Conservation (phyloP, 495 filamentous ascomycete species). For the Lindgomyces ingoldianus region DNA sequence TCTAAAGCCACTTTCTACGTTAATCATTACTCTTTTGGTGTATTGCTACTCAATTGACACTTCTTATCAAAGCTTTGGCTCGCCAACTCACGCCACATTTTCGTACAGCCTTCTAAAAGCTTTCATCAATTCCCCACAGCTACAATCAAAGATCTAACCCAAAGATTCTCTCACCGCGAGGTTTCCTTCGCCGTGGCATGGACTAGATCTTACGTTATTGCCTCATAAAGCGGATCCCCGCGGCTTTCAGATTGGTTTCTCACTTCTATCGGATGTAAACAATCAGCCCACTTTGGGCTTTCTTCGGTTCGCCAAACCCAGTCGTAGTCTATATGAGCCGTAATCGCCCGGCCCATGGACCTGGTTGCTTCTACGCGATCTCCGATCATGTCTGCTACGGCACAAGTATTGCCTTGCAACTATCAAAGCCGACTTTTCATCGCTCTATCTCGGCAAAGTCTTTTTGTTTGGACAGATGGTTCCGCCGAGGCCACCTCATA, state of each 20-base stretch:
- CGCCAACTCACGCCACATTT: conserved; percentile 7
- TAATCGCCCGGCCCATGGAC: conserved; percentile 13
- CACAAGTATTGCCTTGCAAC: neutral
- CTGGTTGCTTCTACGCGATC: conserved; percentile 2
- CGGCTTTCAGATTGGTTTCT: neutral
- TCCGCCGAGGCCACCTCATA: conserved; percentile 5
- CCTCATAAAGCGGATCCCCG: neutral
- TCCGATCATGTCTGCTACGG: conserved; percentile 1
- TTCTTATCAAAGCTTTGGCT: neutral
- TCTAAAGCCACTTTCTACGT: neutral
- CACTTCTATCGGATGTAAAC: neutral
- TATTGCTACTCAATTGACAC: conserved; percentile 16
- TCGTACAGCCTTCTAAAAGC: neutral
- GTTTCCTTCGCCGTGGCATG: neutral
- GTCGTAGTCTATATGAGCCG: neutral
- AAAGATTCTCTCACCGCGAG: neutral
- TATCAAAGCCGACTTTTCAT: neutral
- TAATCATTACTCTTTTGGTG: conserved; percentile 1
- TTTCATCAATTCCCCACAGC: conserved; percentile 7
- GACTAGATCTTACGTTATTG: neutral
- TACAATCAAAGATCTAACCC: conserved; percentile 6
- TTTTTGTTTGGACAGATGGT: neutral
- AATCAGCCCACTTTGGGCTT: neutral
- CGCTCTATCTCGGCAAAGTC: neutral
- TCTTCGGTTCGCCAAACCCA: neutral